A percentile compares a stretch with the other conserved stretches of the same genome.
These are phyloP conservation scores for Ceratobasidium papillatum DNA, from an alignment of 1,284 basidiomycete genomes.

Conservation along the genomic window DNA sequence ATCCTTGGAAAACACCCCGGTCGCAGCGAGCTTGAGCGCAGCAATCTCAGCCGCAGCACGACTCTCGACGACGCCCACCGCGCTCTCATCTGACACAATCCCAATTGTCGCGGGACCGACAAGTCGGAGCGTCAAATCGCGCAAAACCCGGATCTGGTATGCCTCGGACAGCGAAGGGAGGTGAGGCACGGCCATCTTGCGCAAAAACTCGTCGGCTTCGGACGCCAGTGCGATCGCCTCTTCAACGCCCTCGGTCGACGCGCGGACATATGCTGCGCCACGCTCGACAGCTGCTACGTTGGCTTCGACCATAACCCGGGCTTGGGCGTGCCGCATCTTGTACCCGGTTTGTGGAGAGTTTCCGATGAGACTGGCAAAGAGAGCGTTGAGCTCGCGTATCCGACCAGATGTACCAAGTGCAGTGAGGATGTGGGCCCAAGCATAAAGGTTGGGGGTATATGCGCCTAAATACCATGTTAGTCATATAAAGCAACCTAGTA, in stretches of 20 bases:
- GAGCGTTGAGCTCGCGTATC: constrained; percentile 64
- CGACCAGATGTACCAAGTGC: constrained; percentile 60
- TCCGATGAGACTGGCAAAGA: constrained; percentile 57
- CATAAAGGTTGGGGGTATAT: constrained; percentile 59
- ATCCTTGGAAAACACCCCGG: constrained; percentile 11
- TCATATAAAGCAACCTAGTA: background rate
- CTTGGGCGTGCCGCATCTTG: constrained; percentile 49
- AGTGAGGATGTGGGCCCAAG: constrained; percentile 65
- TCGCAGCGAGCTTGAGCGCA: constrained; percentile 21
- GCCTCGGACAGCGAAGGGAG: constrained; percentile 20
- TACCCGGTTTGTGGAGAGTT: constrained; percentile 53
- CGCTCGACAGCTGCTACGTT: constrained; percentile 56
- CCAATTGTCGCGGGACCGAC: constrained; percentile 34
- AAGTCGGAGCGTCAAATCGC: constrained; percentile 20
- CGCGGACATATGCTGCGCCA: constrained; percentile 29
- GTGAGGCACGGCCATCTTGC: constrained; percentile 16
- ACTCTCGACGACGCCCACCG: constrained; percentile 13
- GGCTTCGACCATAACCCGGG: constrained; percentile 52
- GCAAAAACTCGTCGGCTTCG: constrained; percentile 6
- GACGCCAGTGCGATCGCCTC: constrained; percentile 3
- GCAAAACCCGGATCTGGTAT: constrained; percentile 14
- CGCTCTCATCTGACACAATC: constrained; percentile 22
- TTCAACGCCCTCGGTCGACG: background rate
- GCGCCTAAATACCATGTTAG: constrained; percentile 55
- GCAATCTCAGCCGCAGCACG: constrained; percentile 27